Percentiles rank a stretch among this genome's conserved stretches.
Evolutionary conservation across 176 grass and related monocot species (phyloP).

Genomic region (Carex parvula): DNA sequence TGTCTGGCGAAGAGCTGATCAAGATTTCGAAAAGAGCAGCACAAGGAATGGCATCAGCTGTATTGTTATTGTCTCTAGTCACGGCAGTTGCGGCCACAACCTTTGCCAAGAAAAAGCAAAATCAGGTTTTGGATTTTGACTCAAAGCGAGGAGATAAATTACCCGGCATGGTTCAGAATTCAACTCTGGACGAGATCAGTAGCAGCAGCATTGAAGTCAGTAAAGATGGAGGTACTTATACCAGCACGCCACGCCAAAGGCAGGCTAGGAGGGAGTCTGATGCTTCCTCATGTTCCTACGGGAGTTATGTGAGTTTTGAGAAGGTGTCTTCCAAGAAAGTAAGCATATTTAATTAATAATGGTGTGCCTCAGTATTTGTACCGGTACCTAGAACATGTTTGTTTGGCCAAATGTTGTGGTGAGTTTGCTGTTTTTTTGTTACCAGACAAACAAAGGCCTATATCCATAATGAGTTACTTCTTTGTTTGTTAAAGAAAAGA

Average conservation of each 20-base stretch:
- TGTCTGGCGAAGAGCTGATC: conserved; percentile 11
- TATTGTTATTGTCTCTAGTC: conserved; percentile 27
- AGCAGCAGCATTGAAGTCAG: conserved; percentile 28
- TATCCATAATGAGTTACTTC: too few relatives aligned
- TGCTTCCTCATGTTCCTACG: conserved; percentile 52
- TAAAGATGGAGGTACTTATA: not conserved
- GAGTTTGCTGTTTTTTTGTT: not conserved
- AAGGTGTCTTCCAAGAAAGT: conserved; percentile 79
- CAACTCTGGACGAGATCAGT: conserved; percentile 27
- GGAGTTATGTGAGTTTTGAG: conserved; percentile 77
- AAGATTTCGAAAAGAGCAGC: conserved; percentile 22
- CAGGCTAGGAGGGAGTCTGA: conserved; percentile 50
- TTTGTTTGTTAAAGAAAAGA: too few relatives aligned
- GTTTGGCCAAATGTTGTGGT: not conserved
- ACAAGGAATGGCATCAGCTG: conserved; percentile 8
- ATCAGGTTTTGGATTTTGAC: not conserved
- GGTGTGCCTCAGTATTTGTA: not conserved
- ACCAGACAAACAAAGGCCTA: too few relatives aligned
- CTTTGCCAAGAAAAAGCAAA: conserved; percentile 39
- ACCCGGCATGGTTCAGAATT: conserved; percentile 33
- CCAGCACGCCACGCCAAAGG: conserved; percentile 6
- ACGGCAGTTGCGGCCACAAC: conserved; percentile 26
- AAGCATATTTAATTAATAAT: not conserved
- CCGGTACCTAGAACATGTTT: not conserved
- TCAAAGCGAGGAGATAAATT: not conserved